A percentile compares a stretch with the other conserved stretches of the same genome.
Conservation (phyloP, 768 basidiomycete species). For the Rossbeevera mucosa region DNA sequence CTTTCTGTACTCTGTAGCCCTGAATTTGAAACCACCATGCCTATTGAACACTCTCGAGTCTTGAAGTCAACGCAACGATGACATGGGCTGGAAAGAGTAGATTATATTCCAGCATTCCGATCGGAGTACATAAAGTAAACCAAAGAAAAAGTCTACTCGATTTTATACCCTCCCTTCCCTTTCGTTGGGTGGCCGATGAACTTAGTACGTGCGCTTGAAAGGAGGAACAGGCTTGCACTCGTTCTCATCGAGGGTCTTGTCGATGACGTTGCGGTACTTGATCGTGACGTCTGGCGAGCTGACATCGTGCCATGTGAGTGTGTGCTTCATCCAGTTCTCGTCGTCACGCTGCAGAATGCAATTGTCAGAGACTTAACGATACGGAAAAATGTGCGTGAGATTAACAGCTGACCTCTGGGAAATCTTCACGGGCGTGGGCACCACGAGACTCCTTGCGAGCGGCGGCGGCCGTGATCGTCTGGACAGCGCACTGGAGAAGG, state of each 20-base stretch:
- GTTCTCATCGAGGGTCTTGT: conserved; percentile 84
- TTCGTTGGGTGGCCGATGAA: background rate
- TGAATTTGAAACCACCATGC: no score
- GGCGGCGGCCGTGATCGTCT: conserved; percentile 90
- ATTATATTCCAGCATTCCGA: conserved; percentile 9
- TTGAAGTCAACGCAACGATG: background rate
- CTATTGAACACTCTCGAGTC: background rate
- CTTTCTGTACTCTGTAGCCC: background rate
- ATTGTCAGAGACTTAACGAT: conserved; percentile 1
- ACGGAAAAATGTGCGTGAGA: background rate
- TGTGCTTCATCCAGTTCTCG: conserved; percentile 91
- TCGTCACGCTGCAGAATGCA: conserved; percentile 73
- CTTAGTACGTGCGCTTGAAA: conserved; percentile 91
- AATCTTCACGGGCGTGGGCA: conserved; percentile 98
- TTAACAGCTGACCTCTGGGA: conserved; percentile 64
- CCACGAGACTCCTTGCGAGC: conserved; percentile 97
- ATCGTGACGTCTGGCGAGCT: conserved; percentile 80
- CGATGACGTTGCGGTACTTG: conserved; percentile 84
- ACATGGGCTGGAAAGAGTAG: background rate
- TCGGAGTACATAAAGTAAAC: conserved; percentile 8
- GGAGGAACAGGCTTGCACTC: conserved; percentile 98
- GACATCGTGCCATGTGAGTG: conserved; percentile 84
- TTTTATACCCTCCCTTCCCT: conserved; percentile 3
- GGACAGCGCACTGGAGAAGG: conserved; percentile 89
- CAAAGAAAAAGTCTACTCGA: background rate